A percentile compares a stretch with the other conserved stretches of the same genome.
phyloP scores from a whole-genome alignment of 495 filamentous ascomycete species.

The Durotheca rogersii region DNA sequence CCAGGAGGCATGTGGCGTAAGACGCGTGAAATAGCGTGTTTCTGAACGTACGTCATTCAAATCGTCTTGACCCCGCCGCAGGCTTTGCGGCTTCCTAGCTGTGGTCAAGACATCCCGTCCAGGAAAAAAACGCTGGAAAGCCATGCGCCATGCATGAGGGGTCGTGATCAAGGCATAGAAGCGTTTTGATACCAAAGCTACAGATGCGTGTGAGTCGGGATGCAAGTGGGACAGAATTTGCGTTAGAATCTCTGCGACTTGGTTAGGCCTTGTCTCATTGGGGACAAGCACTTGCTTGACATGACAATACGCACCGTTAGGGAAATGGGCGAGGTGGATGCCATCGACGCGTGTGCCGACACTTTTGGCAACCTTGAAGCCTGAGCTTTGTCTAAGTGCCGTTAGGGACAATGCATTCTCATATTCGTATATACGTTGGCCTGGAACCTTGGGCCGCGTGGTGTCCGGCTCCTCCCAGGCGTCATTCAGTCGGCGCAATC shows the following conservation, averaged over 20 bases:
- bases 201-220: conserved; percentile 71
- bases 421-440: conserved; percentile 70
- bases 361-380: conserved; percentile 64
- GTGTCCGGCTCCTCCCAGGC: conserved; percentile 29
- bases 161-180: conserved; percentile 82
- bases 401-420: conserved; percentile 59
- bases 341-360: conserved; percentile 42
- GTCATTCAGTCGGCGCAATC: conserved; percentile 45
- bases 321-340: conserved; percentile 64
- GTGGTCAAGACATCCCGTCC: conserved; percentile 57
- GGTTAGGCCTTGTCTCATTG: conserved; percentile 20
- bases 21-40: conserved; percentile 69
- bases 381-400: conserved; percentile 47
- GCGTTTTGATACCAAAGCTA: conserved; percentile 78
- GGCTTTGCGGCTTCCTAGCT: conserved; percentile 38
- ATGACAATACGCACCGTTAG: conserved; percentile 75
- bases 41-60: conserved; percentile 61
- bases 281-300: neutral
- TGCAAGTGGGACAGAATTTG: conserved; percentile 89
- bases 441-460: conserved; percentile 38
- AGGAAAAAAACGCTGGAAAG: conserved; percentile 86
- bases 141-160: conserved; percentile 86
- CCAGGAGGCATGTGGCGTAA: conserved; percentile 82
- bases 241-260: conserved; percentile 73
- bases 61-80: conserved; percentile 44